A percentile compares a stretch with the other conserved stretches of the same genome.
These are phyloP conservation scores for Ballota nigra DNA, from an alignment of 257 asterid genomes.

Conservation along the genomic window DNA sequence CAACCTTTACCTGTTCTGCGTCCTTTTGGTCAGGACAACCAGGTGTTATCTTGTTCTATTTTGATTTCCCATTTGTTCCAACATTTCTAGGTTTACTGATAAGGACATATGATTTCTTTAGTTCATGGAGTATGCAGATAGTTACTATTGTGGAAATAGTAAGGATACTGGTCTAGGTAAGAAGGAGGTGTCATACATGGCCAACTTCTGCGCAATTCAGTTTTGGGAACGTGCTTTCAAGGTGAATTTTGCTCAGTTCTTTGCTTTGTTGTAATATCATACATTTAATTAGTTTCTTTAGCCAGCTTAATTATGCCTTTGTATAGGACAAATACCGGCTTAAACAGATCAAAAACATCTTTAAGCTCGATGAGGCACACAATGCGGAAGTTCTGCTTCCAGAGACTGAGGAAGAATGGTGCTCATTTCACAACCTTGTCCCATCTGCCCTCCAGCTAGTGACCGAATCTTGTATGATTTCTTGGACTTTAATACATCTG, in stretches of 20 bases:
- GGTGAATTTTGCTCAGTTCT: constrained; percentile 40
- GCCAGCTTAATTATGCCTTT: constrained; percentile 23
- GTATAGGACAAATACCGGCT: constrained; percentile 69
- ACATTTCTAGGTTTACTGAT: constrained; percentile 28
- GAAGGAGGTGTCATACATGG: constrained; percentile 66
- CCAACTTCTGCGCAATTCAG: constrained; percentile 74
- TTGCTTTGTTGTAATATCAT: constrained; percentile 16
- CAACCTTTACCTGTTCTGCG: constrained; percentile 83
- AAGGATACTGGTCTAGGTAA: constrained; percentile 58
- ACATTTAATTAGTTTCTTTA: constrained; percentile 10
- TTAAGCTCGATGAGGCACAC: constrained; percentile 36
- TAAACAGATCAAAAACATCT: constrained; percentile 49
- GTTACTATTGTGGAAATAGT: constrained; percentile 48
- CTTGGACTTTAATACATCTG: constrained; percentile 1
- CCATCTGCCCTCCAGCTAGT: constrained; percentile 75
- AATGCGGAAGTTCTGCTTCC: constrained; percentile 33
- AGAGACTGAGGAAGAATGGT: constrained; percentile 83
- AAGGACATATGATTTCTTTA: constrained; percentile 26
- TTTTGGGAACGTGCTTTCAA: constrained; percentile 85
- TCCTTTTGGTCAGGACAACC: constrained; percentile 72
- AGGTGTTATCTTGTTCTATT: constrained; percentile 45
- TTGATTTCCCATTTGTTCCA: constrained; percentile 14
- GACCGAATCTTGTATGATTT: constrained; percentile 65
- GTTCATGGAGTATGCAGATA: constrained; percentile 52
- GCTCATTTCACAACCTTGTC: constrained; percentile 78